phyloP scores from a whole-genome alignment of 805 yeast genomes.

The Komagataella pseudopastoris region DNA sequence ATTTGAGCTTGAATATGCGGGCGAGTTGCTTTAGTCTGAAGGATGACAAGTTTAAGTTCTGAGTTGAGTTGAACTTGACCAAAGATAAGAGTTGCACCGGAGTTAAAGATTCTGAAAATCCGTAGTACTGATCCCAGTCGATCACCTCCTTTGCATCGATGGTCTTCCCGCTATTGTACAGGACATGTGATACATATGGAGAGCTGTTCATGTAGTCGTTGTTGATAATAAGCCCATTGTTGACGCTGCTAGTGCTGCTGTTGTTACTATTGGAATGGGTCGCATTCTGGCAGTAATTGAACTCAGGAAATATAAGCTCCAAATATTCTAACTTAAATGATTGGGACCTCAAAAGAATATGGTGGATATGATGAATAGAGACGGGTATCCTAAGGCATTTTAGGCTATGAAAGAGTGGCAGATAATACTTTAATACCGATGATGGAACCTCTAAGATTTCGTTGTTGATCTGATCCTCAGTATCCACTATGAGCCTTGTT shows the following conservation, averaged over 20 bases:
- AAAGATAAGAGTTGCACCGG: not conserved
- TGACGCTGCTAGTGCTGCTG: not conserved
- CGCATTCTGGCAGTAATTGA: slow-evolving; percentile 3
- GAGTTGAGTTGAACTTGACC: not conserved
- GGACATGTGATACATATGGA: not conserved
- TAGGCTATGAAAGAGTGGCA: slow-evolving; percentile 5
- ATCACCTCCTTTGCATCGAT: not conserved
- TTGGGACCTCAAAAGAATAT: slow-evolving; percentile 3
- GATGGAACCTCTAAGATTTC: slow-evolving; percentile 3
- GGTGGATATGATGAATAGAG: slow-evolving; percentile 2
- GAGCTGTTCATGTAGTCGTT: not conserved
- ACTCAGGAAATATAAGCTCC: slow-evolving; percentile 9
- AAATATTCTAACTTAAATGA: slow-evolving; percentile 6
- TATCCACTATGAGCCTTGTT: slow-evolving; percentile 10
- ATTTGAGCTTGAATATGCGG: not conserved
- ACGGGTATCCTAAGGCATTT: slow-evolving; percentile 9
- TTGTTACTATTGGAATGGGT: not conserved
- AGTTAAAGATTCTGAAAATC: not conserved
- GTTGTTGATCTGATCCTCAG: slow-evolving; percentile 1
- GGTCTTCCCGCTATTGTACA: not conserved
- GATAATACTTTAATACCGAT: slow-evolving; percentile 3
- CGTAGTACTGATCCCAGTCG: not conserved
- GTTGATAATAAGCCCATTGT: not conserved
- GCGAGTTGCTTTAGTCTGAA: not conserved
- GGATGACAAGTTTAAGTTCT: not conserved